Evolutionary conservation across 495 filamentous ascomycete species (phyloP), one percentile per base, ranked within the genome.

Genomic region (Penicillium riverlandense): DNA sequence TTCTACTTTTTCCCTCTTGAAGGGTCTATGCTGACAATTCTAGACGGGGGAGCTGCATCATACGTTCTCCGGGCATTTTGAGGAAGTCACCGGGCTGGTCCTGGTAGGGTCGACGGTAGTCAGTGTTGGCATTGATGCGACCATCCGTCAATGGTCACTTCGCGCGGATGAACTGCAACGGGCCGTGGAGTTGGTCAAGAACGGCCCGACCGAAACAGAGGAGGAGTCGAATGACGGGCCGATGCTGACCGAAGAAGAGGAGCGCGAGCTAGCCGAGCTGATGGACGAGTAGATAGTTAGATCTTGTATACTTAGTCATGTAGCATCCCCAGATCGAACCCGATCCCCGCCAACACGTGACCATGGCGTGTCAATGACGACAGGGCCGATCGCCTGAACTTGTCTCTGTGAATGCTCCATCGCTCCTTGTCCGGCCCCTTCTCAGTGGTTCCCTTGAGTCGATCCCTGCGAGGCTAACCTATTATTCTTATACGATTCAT

Each of bases 61-160:
- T 55, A 76, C 77, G 2, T 88, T 91, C 43, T 74, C 78, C 12
- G 92, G 92, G 1, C 92, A 98, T 61, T 96, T 79, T 59, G 88
- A 97, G 51, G 92, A 96, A 57, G 84, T 98, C 27, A 95, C 85
- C 5, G 87, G 84, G 32, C 62, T 96, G 32, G 69, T 82, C 2
- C 54, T 94, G 32, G 53, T 89, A 8, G 76, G 71, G 11, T 69
- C 61, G 28, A 77, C 67, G 35, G 67, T 92, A 27, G 81, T 84
- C 31, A 95, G 88, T 57, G 87, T 88, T 29, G 78, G 83, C 15
- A 95, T 96, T 50, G 92, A 98, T 69, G 85, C 79, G 0, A 97
- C 92, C 4, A 68, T 96, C 31, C 78, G 92, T 52, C 77, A 72
- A 32, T 98, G 92, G 92, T 75, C 78, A 8, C 62, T 96, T 41